Conservation (phyloP, 345 rosid genomes). For the Pugionium dolabratum region DNA sequence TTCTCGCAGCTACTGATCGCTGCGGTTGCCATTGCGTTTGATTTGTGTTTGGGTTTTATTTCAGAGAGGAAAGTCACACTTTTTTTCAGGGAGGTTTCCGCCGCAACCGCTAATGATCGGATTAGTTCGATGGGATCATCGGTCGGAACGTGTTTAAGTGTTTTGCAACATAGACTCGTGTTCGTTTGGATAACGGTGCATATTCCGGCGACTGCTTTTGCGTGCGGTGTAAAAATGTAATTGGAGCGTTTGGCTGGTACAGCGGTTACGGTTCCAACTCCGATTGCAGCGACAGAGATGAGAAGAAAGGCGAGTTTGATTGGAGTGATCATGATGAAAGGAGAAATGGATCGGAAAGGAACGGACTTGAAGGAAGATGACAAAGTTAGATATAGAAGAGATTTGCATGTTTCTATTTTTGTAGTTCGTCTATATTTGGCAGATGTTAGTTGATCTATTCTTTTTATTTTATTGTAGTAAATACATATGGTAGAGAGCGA, state of each 20-base stretch:
- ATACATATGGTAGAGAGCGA: constrained; percentile 27
- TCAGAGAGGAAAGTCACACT: constrained; percentile 38
- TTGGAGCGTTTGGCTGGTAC: constrained; percentile 10
- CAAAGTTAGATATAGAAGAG: constrained; percentile 13
- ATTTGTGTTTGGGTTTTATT: constrained; percentile 32
- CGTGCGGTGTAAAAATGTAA: constrained; percentile 43
- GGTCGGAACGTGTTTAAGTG: constrained; percentile 43
- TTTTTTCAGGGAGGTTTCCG: constrained; percentile 36
- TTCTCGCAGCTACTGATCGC: constrained; percentile 32
- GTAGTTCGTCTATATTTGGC: constrained; percentile 28
- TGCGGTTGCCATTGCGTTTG: constrained; percentile 11
- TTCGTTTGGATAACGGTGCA: constrained; percentile 44
- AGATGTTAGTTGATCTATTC: background rate
- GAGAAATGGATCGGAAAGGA: constrained; percentile 26
- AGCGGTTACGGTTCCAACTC: background rate
- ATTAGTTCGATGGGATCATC: constrained; percentile 53
- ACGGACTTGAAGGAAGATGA: constrained; percentile 10
- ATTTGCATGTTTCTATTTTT: constrained; percentile 14
- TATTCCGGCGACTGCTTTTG: constrained; percentile 45
- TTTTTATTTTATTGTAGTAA: background rate
- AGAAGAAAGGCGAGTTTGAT: constrained; percentile 30
- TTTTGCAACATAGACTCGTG: constrained; percentile 54
- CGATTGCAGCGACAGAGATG: background rate
- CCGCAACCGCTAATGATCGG: constrained; percentile 40
- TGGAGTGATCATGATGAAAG: constrained; percentile 37